Evolutionary conservation across 805 yeast species (phyloP), one percentile per base, ranked within the genome.

Genomic region (Yarrowia bubula): DNA sequence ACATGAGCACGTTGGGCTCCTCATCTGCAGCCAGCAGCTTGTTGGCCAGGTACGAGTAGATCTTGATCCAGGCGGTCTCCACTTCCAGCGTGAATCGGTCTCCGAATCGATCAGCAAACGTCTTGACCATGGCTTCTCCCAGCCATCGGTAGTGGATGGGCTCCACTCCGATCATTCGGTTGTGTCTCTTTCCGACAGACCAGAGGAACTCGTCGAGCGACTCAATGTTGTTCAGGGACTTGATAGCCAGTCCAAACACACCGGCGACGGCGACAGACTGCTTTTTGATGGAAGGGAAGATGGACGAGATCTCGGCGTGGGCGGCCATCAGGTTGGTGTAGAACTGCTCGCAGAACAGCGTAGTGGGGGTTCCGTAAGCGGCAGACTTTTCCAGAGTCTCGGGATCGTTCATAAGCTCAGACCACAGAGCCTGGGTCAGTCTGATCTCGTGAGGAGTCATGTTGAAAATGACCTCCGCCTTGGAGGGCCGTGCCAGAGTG

Each of bases 221-320:
- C 2, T 80, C 71, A 62, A 89, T 77, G 68, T 86, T 80, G 64
- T 88, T 92, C 62, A 90, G 77, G 69, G 84, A 85, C 33, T 81
- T 75, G 66, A 90, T 84, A 1, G 92, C 88, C 47, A 85, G 80
- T 33, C 89, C 83, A 70, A 90, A 74, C 17, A 90, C 90, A 5
- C 92, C 92, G 0, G 93, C 91, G 77, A 90, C 87, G 8, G 92
- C 83, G 14, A 85, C 83, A 0, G 95, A 91, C 75, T 90, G 96
- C 72, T 88, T 92, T 68, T 83, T 82, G 68, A 89, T 84, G 6
- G 89, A 84, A 0, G 96, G 96, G 73, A 88, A 89, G 71, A 85
- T 72, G 43, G 77, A 79, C 69, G 86, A 90, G 67, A 90, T 78
- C 13, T 77, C 77, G 0, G 90, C 86, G 69, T 82, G 84, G 82